A percentile compares a stretch with the other conserved stretches of the same genome.
phyloP scores from a whole-genome alignment of 768 basidiomycete species.

The Auricularia auricula-judae region DNA sequence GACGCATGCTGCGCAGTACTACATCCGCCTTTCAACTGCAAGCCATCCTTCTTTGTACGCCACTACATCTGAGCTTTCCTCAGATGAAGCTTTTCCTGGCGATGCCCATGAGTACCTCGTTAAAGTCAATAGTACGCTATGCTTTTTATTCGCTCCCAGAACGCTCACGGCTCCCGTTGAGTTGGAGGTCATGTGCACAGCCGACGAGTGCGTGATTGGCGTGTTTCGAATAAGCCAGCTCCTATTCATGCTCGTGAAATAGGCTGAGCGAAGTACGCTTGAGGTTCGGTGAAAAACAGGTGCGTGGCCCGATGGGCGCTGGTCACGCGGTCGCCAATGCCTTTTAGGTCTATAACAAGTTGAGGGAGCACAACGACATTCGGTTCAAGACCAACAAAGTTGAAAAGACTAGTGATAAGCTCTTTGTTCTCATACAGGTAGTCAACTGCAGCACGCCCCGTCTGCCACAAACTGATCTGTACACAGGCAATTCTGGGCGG shows the following conservation, averaged over 20 bases:
- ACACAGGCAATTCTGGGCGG: conserved; percentile 61
- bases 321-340: neutral
- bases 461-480: too few species aligned
- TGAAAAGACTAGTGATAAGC: conserved; percentile 64
- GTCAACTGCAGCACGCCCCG: too few species aligned
- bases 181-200: conserved; percentile 53
- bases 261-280: conserved; percentile 63
- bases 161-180: conserved; percentile 16
- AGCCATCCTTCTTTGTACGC: conserved; percentile 6
- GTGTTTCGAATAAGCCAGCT: too few species aligned
- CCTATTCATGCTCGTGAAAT: neutral
- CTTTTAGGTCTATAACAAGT: conserved; percentile 47
- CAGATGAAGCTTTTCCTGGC: conserved; percentile 62
- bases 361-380: conserved; percentile 64
- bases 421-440: conserved; percentile 73
- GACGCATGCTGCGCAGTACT: conserved; percentile 38
- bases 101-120: conserved; percentile 39
- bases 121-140: conserved; percentile 53
- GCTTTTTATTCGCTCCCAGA: conserved; percentile 14
- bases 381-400: conserved; percentile 65
- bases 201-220: conserved; percentile 47
- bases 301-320: conserved; percentile 14
- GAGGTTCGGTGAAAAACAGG: conserved; percentile 66
- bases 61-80: conserved; percentile 2
- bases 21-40: conserved; percentile 62